A percentile compares a stretch with the other conserved stretches of the same genome.
Evolutionary conservation across 2,329 filamentous ascomycete genomes (phyloP).

Genomic region (Penicillium corylophilum): DNA sequence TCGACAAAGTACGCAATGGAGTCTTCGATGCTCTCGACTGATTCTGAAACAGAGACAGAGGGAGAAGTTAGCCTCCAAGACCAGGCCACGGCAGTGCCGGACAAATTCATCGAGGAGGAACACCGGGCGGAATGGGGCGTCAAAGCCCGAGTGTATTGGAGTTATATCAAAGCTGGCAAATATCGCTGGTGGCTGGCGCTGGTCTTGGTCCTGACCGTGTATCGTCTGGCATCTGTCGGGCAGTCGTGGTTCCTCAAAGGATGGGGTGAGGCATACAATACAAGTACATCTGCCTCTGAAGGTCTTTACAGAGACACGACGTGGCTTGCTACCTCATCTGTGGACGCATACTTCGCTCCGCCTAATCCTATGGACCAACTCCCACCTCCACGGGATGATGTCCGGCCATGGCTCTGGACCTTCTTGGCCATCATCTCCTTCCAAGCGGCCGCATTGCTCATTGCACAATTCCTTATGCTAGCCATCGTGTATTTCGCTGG

Average conservation of each 20-base stretch:
- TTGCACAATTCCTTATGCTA: conserved; percentile 67
- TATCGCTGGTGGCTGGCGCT: conserved; percentile 70
- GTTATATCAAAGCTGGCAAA: conserved; percentile 78
- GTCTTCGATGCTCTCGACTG: conserved; percentile 9
- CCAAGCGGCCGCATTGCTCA: conserved; percentile 59
- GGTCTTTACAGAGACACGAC: conserved; percentile 2
- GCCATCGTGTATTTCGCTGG: conserved; percentile 78
- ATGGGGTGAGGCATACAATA: conserved; percentile 75
- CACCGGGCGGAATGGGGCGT: conserved; percentile 72
- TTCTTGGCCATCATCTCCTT: conserved; percentile 66
- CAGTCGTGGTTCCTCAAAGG: conserved; percentile 81
- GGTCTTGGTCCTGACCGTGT: conserved; percentile 61
- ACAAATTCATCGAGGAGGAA: conserved; percentile 79
- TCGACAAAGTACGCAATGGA: conserved; percentile 41
- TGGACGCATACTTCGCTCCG: conserved; percentile 19
- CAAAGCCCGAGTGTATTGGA: conserved; percentile 73
- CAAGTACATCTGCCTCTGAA: conserved; percentile 22
- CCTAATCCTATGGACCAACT: conserved; percentile 46
- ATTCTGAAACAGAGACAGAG: conserved; percentile 19
- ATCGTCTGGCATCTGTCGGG: conserved; percentile 63
- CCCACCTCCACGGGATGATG: conserved; percentile 65
- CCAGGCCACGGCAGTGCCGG: conserved; percentile 57
- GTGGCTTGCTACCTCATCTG: conserved; percentile 5
- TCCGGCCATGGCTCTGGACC: conserved; percentile 70
- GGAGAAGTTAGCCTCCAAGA: conserved; percentile 41